These are phyloP conservation scores for Stevia rebaudiana DNA, from an alignment of 140 eudicot species.

Conservation along the genomic window DNA sequence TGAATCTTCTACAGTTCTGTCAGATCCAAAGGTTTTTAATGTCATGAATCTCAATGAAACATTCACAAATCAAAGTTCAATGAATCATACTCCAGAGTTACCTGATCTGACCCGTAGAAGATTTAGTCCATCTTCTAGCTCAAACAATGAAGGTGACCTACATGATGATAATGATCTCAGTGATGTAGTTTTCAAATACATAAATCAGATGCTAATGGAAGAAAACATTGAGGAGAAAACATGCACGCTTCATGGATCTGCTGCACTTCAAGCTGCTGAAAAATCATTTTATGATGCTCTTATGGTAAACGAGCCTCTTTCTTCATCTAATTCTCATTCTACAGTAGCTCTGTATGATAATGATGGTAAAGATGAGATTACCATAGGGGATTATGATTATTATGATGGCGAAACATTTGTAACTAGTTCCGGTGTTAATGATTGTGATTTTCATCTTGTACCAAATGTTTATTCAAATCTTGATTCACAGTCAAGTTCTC, in stretches of 20 bases:
- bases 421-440: conserved; percentile 31
- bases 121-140: conserved; percentile 26
- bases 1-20: conserved; percentile 17
- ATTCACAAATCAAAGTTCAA: conserved; percentile 12
- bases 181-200: conserved; percentile 74
- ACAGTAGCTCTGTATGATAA: conserved; percentile 19
- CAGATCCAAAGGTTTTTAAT: conserved; percentile 40
- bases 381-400: conserved; percentile 13
- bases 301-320: conserved; percentile 44
- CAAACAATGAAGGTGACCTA: conserved; percentile 26
- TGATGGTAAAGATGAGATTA: conserved; percentile 25
- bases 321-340: conserved; percentile 9
- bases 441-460: conserved; percentile 17
- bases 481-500: conserved; percentile 31
- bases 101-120: conserved; percentile 19
- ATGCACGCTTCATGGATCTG: conserved; percentile 62
- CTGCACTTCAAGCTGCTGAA: conserved; percentile 84
- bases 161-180: conserved; percentile 69
- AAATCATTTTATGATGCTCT: conserved; percentile 73
- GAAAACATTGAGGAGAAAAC: conserved; percentile 73
- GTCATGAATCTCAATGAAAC: conserved; percentile 25
- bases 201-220: conserved; percentile 87
- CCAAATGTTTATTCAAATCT: conserved; percentile 19
- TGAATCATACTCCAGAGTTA: conserved; percentile 7
- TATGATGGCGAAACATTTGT: conserved; percentile 19